A percentile compares a stretch with the other conserved stretches of the same genome.
phyloP scores from a whole-genome alignment of 768 basidiomycete species.

The Psilocybe cubensis region DNA sequence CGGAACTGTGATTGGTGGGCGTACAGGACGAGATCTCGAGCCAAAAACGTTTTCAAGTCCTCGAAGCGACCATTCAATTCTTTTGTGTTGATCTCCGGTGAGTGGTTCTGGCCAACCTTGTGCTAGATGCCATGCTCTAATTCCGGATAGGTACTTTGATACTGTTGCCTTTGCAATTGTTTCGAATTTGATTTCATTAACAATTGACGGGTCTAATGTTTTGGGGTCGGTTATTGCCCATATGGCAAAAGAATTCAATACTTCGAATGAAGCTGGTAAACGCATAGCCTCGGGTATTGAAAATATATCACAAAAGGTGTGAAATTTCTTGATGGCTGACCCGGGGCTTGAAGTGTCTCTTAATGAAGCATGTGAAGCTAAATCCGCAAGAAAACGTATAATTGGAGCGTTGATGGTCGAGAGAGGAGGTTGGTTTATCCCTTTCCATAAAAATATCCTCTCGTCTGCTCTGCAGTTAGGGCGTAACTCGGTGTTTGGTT shows the following conservation, averaged over 20 bases:
- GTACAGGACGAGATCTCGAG: slow-evolving; percentile 19
- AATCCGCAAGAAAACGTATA: background rate
- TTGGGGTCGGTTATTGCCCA: slow-evolving; percentile 37
- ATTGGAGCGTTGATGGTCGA: slow-evolving; percentile 21
- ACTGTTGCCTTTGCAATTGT: slow-evolving; percentile 27
- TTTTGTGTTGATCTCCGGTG: slow-evolving; percentile 12
- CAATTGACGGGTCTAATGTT: slow-evolving; percentile 2
- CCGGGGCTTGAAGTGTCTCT: slow-evolving; percentile 10
- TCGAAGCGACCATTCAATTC: slow-evolving; percentile 31
- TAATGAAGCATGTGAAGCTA: slow-evolving; percentile 23
- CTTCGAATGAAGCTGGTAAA: slow-evolving; percentile 22
- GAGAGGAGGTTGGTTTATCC: slow-evolving; percentile 30
- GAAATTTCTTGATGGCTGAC: slow-evolving; percentile 24
- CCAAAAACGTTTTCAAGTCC: slow-evolving; percentile 29
- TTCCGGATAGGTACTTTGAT: slow-evolving; percentile 36
- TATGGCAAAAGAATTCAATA: slow-evolving; percentile 37
- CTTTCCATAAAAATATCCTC: slow-evolving; percentile 29
- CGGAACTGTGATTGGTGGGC: slow-evolving; percentile 34
- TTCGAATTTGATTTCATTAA: slow-evolving; percentile 27
- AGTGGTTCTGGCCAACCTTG: slow-evolving; percentile 42
- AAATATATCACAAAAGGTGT: slow-evolving; percentile 25
- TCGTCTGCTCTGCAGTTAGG: slow-evolving; percentile 6
- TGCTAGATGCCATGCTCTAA: slow-evolving; percentile 40
- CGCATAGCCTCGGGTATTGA: slow-evolving; percentile 17
- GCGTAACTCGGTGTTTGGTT: background rate